phyloP scores from a whole-genome alignment of 345 rosid species.

The Gossypium ekmanianum region DNA sequence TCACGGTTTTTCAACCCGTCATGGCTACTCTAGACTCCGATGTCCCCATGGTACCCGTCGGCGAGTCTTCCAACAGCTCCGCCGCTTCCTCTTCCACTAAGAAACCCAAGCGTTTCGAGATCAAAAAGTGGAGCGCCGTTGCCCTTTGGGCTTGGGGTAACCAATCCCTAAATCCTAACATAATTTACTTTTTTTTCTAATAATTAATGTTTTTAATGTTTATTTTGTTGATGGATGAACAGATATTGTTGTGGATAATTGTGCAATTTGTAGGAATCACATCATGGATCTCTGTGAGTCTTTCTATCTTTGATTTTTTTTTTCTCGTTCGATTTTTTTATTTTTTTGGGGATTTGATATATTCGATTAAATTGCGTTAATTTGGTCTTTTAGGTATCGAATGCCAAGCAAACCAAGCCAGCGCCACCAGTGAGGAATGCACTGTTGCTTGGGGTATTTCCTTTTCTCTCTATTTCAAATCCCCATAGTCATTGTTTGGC shows the following conservation, averaged over 20 bases:
- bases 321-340: background rate
- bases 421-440: constrained; percentile 97
- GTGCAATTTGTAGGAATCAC: constrained; percentile 3
- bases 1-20: background rate
- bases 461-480: background rate
- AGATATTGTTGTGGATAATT: constrained; percentile 10
- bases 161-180: background rate
- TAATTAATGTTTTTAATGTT: background rate
- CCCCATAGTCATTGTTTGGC: background rate
- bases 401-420: constrained; percentile 95
- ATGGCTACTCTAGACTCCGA: background rate
- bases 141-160: background rate
- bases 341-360: background rate
- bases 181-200: background rate
- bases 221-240: background rate
- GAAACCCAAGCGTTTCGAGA: constrained; percentile 2
- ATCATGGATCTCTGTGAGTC: constrained; percentile 6
- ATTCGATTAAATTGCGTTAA: background rate
- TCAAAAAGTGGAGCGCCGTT: constrained; percentile 6
- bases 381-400: constrained; percentile 62
- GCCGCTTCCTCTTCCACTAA: constrained; percentile 1
- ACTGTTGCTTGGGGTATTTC: constrained; percentile 95
- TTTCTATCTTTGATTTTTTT: background rate
- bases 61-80: background rate
- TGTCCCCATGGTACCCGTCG: background rate